Conservation (phyloP, 805 yeast genomes). For the Yarrowia keelungensis region DNA sequence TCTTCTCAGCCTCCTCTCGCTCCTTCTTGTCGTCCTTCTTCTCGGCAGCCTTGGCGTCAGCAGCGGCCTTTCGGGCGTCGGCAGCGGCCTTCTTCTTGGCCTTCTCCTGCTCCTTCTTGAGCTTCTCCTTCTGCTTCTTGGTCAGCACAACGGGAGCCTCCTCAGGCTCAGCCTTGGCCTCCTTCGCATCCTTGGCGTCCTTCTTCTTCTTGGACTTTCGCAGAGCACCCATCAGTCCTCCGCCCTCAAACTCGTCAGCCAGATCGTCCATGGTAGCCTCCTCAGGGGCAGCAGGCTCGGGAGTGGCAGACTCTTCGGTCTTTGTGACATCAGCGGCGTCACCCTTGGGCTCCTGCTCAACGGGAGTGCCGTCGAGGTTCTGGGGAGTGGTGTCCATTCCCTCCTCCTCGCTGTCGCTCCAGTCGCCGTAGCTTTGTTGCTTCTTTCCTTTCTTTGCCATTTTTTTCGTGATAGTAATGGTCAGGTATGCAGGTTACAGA, state of each 20-base stretch:
- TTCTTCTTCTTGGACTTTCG: constrained; percentile 80
- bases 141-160: constrained; percentile 44
- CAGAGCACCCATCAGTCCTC: constrained; percentile 83
- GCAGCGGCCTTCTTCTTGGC: constrained; percentile 42
- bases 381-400: constrained; percentile 24
- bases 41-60: constrained; percentile 51
- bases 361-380: constrained; percentile 14
- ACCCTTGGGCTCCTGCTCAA: not conserved
- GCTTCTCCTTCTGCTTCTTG: constrained; percentile 44
- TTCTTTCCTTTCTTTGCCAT: constrained; percentile 39
- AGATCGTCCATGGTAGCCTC: constrained; percentile 48
- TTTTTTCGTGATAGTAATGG: not conserved
- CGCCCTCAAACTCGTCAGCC: constrained; percentile 53
- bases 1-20: not conserved
- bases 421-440: constrained; percentile 38
- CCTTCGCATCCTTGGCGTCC: constrained; percentile 69
- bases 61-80: constrained; percentile 40
- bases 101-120: constrained; percentile 45
- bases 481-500: constrained; percentile 10
- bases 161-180: constrained; percentile 55
- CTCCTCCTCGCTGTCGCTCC: constrained; percentile 37
- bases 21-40: constrained; percentile 36
- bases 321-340: too few relatives aligned
- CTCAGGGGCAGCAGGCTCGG: constrained; percentile 45
- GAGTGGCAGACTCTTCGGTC: constrained; percentile 32